These are phyloP conservation scores for Megacollybia platyphylla DNA, from an alignment of 1,284 basidiomycete genomes.

Conservation along the genomic window DNA sequence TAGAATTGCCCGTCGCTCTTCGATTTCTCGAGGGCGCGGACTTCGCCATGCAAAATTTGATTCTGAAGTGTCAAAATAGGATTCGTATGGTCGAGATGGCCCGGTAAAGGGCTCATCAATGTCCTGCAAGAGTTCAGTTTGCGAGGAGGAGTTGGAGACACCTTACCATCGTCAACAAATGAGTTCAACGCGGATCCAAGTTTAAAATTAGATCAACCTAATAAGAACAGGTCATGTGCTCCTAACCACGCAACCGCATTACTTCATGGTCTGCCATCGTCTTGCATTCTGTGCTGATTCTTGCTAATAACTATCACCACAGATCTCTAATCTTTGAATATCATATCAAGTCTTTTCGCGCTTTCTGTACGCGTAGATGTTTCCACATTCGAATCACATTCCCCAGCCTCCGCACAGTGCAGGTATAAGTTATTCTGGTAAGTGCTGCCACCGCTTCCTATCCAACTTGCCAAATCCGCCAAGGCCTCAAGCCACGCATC, in stretches of 20 bases:
- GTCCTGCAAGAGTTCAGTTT: constrained; percentile 7
- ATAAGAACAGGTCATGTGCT: no score
- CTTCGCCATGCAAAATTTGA: constrained; percentile 38
- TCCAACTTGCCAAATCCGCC: neutral
- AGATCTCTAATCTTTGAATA: no score
- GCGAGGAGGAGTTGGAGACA: no score
- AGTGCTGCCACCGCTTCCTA: constrained; percentile 1
- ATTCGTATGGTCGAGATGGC: constrained; percentile 16
- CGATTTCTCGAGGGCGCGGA: constrained; percentile 36
- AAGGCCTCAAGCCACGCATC: constrained; percentile 74
- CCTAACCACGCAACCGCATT: no score
- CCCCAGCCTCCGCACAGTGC: constrained; percentile 76
- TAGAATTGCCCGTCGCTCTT: constrained; percentile 45
- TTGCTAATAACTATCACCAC: no score
- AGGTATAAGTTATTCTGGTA: constrained; percentile 55
- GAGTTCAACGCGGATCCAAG: no score
- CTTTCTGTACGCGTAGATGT: constrained; percentile 15
- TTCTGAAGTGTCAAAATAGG: constrained; percentile 31
- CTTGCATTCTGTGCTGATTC: no score
- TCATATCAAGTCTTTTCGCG: no score
- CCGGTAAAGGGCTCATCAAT: constrained; percentile 7
- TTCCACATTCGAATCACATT: constrained; percentile 40
- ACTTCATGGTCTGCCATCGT: no score
- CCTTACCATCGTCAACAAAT: no score
- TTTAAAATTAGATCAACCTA: no score